Evolutionary conservation across 2,329 filamentous ascomycete species (phyloP).

Genomic region (Beauveria caledonica): DNA sequence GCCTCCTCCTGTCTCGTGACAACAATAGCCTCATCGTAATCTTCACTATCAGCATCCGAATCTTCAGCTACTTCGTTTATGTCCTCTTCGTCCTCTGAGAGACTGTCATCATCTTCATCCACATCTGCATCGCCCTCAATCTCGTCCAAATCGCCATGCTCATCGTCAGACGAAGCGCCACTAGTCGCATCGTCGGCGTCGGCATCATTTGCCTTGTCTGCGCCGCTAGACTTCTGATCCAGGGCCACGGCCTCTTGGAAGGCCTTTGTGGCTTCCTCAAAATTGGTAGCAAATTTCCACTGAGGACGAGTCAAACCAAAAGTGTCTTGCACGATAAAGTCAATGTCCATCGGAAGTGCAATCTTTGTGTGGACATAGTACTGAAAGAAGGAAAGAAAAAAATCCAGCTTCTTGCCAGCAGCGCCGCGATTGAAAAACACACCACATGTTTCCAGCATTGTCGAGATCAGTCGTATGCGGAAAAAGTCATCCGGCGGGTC

Average conservation of each 20-base stretch:
- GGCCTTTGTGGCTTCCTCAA: conserved; percentile 73
- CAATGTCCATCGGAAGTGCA: conserved; percentile 87
- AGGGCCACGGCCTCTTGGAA: conserved; percentile 85
- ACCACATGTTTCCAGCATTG: conserved; percentile 87
- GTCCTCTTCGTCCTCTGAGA: conserved; percentile 52
- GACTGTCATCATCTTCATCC: conserved; percentile 49
- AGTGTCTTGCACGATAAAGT: conserved; percentile 91
- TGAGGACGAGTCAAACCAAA: conserved; percentile 79
- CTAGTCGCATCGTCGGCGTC: conserved; percentile 69
- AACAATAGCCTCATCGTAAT: conserved; percentile 77
- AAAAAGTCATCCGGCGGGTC: conserved; percentile 94
- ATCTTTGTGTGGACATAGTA: conserved; percentile 94
- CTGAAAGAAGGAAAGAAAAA: conserved; percentile 94
- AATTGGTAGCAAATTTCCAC: conserved; percentile 76
- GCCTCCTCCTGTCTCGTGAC: conserved; percentile 87
- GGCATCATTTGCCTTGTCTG: conserved; percentile 59
- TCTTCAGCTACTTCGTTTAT: conserved; percentile 42
- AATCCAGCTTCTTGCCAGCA: conserved; percentile 94
- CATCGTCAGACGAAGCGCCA: conserved; percentile 68
- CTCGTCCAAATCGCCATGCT: conserved; percentile 58
- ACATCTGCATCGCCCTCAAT: conserved; percentile 53
- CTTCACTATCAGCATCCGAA: conserved; percentile 48
- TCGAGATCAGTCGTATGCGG: conserved; percentile 82
- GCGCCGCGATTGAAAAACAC: conserved; percentile 92
- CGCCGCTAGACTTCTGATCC: conserved; percentile 73